Conservation (phyloP, 2,329 filamentous ascomycete species). For the Clarireedia paspali region DNA sequence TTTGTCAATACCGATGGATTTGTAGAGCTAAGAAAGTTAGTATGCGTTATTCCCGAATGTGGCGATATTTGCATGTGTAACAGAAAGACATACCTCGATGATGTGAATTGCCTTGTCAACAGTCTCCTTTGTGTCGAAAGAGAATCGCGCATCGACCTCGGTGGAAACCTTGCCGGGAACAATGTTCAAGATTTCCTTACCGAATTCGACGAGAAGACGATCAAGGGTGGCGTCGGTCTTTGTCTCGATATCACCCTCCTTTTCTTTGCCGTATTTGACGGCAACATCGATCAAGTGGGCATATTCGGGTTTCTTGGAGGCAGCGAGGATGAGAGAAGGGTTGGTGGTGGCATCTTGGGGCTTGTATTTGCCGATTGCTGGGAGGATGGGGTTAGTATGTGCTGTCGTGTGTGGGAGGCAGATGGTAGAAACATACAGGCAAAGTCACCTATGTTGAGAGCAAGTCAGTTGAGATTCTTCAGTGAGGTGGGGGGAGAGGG, state of each 20-base stretch:
- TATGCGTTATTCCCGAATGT: not conserved
- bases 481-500: not conserved
- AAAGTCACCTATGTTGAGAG: constrained; percentile 57
- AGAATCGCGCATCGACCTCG: constrained; percentile 93
- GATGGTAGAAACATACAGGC: constrained; percentile 50
- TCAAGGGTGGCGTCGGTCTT: constrained; percentile 89
- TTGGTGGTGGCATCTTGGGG: constrained; percentile 99
- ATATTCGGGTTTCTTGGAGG: constrained; percentile 97
- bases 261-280: constrained; percentile 75
- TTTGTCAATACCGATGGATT: constrained; percentile 83
- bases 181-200: constrained; percentile 93
- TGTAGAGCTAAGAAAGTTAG: constrained; percentile 68
- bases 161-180: constrained; percentile 98
- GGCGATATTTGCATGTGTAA: not conserved
- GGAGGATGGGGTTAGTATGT: constrained; percentile 21
- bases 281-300: constrained; percentile 83
- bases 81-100: constrained; percentile 72
- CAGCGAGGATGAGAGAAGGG: constrained; percentile 95
- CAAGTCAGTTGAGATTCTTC: constrained; percentile 16
- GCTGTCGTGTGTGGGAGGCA: not conserved
- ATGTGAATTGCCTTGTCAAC: constrained; percentile 95
- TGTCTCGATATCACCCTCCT: constrained; percentile 60
- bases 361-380: constrained; percentile 98
- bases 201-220: constrained; percentile 93
- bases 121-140: constrained; percentile 87